These are phyloP conservation scores for Ceriops decandra DNA, from an alignment of 345 rosid genomes.

Conservation along the genomic window DNA sequence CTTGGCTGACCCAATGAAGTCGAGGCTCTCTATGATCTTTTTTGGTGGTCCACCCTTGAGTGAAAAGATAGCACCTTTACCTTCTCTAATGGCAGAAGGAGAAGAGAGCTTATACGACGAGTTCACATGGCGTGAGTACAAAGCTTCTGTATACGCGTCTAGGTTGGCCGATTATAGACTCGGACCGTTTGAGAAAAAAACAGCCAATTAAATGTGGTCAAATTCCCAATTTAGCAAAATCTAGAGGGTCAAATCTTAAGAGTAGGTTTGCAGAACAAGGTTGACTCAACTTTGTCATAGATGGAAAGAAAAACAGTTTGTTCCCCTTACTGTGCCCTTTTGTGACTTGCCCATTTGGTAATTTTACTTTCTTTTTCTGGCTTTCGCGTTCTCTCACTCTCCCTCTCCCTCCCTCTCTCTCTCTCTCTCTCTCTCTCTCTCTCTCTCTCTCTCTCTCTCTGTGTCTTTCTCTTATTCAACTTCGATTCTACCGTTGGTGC, in stretches of 20 bases:
- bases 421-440: neutral
- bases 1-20: constrained; percentile 46
- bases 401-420: neutral
- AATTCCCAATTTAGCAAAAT: constrained; percentile 15
- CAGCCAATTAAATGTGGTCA: constrained; percentile 10
- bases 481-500: constrained; percentile 11
- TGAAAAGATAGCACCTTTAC: constrained; percentile 57
- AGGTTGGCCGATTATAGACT: constrained; percentile 79
- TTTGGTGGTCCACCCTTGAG: constrained; percentile 75
- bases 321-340: neutral
- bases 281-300: constrained; percentile 24
- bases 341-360: neutral
- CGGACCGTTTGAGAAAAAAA: constrained; percentile 50
- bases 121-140: constrained; percentile 85
- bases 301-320: constrained; percentile 33
- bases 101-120: constrained; percentile 72
- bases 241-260: constrained; percentile 13
- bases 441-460: neutral
- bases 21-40: constrained; percentile 84
- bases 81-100: constrained; percentile 42
- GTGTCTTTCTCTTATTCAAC: neutral
- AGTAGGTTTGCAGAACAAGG: constrained; percentile 8
- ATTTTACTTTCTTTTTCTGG: neutral
- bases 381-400: too few species aligned
- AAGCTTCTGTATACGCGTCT: constrained; percentile 66